Base-by-base conservation (phyloP, 176 grass and related monocot species). In the Carex cristatella region DNA sequence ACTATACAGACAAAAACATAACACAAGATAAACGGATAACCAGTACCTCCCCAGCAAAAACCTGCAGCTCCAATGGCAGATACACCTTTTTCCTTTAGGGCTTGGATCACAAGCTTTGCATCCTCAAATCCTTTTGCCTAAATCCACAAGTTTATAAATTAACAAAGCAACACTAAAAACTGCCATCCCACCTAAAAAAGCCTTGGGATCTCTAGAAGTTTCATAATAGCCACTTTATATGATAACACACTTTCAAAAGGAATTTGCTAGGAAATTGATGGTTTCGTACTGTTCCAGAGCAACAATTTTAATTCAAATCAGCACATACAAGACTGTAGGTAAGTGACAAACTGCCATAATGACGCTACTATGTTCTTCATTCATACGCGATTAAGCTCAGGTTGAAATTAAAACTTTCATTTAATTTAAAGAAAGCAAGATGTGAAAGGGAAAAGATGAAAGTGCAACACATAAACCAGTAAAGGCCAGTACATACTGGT, bases 41-140 rank as follows among this genome's bases (percentile, higher is more conserved):
- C 33, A 35, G 33, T 35, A 35, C 33, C 33, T 35, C 28, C 88
- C 88, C 88, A 90, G 70, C 88, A 90, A 90, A 86, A 90, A 48
- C 88, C 88, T 49, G 80, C 88, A 84, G 84, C 88, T 54, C 88
- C 88, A 77, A 89, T 84, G 37, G 60, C 40, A 77, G 70, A 79
- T 79, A 79, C 49, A 67, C 88, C 80, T 83, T 90, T 90, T 19
- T 53, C 51, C 61, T 84, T 86, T 40, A 90, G 56, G 15, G 79
- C 79, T 83, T 86, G 61, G 46, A 90, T 79, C 32, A 90, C 84
- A 57, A 54, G 44, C 60, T 90, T 90, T 90, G 88, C 88, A 84
- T 90, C 84, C 79, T 90, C 88, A 86, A 84, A 90, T 12, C 69
- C 88, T 86, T 90, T 84, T 23, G 28, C 68, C 88, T 90, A 51